phyloP scores from a whole-genome alignment of 208 protist species.

The Acanthamoeba sp. region DNA sequence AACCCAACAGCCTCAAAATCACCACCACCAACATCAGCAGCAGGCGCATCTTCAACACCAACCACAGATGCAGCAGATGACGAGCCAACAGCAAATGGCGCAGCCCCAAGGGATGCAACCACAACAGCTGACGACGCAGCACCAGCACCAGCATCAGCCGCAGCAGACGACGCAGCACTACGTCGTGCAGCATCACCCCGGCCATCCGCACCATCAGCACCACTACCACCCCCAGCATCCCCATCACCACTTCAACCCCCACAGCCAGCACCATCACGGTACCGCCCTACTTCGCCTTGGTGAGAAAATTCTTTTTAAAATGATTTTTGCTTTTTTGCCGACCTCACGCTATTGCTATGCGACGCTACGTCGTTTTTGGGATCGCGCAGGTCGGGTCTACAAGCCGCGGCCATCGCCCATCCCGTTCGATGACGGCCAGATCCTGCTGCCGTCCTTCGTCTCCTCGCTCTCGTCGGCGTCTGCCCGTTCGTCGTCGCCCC shows the following conservation, averaged over 20 bases:
- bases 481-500: background rate
- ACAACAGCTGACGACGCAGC: too few species aligned
- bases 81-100: background rate
- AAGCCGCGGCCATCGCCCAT: slow-evolving; percentile 13
- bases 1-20: background rate
- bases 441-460: slow-evolving; percentile 17
- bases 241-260: background rate
- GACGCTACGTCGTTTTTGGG: background rate
- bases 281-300: background rate
- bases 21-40: background rate
- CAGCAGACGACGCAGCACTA: background rate
- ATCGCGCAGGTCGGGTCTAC: slow-evolving; percentile 1
- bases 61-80: background rate
- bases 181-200: background rate
- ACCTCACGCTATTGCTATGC: background rate
- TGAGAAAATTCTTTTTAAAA: background rate
- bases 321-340: background rate
- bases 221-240: background rate
- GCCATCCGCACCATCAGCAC: background rate
- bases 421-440: slow-evolving; percentile 15
- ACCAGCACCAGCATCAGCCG: too few species aligned
- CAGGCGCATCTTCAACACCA: background rate
- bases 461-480: slow-evolving; percentile 19
- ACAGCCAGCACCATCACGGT: slow-evolving; percentile 12
- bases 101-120: too few species aligned